Conservation (phyloP, 768 basidiomycete species). For the Leccinum broughii region DNA sequence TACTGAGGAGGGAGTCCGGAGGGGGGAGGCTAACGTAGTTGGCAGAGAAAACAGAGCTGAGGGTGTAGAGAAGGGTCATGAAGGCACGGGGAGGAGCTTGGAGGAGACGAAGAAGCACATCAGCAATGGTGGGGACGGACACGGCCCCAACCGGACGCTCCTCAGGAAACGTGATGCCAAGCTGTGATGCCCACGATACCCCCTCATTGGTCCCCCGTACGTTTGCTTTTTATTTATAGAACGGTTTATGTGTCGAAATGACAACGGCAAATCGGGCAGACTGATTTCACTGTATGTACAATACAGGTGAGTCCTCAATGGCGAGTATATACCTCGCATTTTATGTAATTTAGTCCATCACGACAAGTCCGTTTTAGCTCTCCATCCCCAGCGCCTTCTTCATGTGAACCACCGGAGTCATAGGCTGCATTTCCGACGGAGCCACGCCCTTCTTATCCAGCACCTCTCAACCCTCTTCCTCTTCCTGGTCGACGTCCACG, state of each 20-base stretch:
- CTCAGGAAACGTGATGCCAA: constrained; percentile 23
- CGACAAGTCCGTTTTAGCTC: too few species aligned
- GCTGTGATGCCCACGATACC: constrained; percentile 22
- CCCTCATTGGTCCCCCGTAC: not conserved
- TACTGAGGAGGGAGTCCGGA: constrained; percentile 7
- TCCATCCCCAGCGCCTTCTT: too few species aligned
- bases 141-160: constrained; percentile 11
- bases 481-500: too few species aligned
- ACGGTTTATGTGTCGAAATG: not conserved
- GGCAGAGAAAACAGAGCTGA: constrained; percentile 2
- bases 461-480: too few species aligned
- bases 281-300: too few species aligned
- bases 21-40: not conserved
- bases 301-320: too few species aligned
- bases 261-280: too few species aligned
- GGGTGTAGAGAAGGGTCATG: constrained; percentile 8
- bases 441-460: too few species aligned
- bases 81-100: constrained; percentile 11
- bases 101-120: constrained; percentile 13
- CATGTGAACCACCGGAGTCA: too few species aligned
- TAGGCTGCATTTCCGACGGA: too few species aligned
- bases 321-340: too few species aligned
- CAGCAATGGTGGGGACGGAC: constrained; percentile 8
- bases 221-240: not conserved
- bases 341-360: too few species aligned